Evolutionary conservation across 2,329 filamentous ascomycete species (phyloP), one percentile per base, ranked within the genome.

Genomic region (Dactylella cylindrospora): DNA sequence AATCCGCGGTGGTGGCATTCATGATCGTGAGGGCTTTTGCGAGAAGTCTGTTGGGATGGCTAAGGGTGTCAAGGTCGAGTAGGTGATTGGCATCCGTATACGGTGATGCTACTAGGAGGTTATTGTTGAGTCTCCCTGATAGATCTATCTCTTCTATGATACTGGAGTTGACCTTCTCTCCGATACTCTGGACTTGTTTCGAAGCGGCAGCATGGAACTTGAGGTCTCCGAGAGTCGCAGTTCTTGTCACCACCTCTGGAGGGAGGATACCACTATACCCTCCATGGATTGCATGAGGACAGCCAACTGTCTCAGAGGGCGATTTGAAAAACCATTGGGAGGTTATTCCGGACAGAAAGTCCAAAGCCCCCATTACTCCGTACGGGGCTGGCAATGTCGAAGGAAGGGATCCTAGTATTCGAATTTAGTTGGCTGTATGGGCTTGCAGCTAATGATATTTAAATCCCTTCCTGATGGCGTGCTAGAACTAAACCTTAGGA

Each of bases 31-130:
- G 76, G 0, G 89, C 86, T 60, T 82, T 78, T 3, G 89, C 84
- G 49, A 95, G 77, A 45, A 94, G 77, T 7, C 78, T 79, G 65
- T 84, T 84, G 65, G 87, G 79, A 0, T 73, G 74, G 64, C 86
- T 79, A 5, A 95, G 77, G 2, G 78, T 82, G 38, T 77, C 73
- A 54, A 95, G 78, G 70, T 90, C 82, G 26, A 95, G 81, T 41
- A 88, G 80, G 72, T 95, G 89, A 2, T 79, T 76, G 22, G 76
- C 72, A 33, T 84, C 81, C 7, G 82, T 81, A 71, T 95, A 95
- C 0, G 89, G 89, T 0, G 90, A 95, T 64, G 84, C 57, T 15
- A 62, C 57, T 15, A 62, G 43, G 26, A 49, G 39, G 13, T 47
- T 19, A 10, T 23, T 19, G 5, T 43, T 32, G 1, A 62, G 38